A percentile compares a stretch with the other conserved stretches of the same genome.
Evolutionary conservation across 176 grass and related monocot species (phyloP).

Genomic region (Puya raimondii): DNA sequence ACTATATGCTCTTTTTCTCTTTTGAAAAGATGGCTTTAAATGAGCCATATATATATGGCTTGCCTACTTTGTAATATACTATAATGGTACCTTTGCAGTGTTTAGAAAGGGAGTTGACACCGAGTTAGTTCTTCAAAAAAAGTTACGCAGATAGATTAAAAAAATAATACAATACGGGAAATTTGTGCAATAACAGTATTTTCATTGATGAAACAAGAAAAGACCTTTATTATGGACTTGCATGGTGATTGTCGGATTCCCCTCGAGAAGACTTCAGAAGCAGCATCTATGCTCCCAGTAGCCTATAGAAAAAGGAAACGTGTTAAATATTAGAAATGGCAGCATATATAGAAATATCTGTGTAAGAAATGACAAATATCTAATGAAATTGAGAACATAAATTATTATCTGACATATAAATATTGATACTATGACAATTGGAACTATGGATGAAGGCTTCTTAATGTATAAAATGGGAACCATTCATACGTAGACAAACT

Average conservation of each 20-base stretch:
- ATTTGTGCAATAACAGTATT: background rate
- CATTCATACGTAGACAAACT: background rate
- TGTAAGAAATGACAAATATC: background rate
- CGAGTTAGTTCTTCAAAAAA: background rate
- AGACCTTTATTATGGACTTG: conserved; percentile 69
- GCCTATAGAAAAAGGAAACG: conserved; percentile 27
- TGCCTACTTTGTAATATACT: no score
- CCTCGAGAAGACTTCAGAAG: conserved; percentile 53
- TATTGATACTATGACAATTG: background rate
- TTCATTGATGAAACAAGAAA: conserved; percentile 7
- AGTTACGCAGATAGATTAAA: background rate
- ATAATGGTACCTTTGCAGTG: no score
- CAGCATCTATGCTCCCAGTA: conserved; percentile 57
- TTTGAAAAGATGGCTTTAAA: no score
- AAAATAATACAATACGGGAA: background rate
- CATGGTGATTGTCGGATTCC: conserved; percentile 64
- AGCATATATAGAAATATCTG: background rate
- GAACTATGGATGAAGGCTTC: background rate
- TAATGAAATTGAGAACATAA: background rate
- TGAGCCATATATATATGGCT: no score
- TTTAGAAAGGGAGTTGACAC: no score
- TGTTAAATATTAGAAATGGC: background rate
- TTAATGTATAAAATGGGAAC: background rate
- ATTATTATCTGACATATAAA: background rate
- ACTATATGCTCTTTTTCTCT: no score